A percentile compares a stretch with the other conserved stretches of the same genome.
Conservation (phyloP, 2,329 filamentous ascomycete species). For the Epichloe typhina region DNA sequence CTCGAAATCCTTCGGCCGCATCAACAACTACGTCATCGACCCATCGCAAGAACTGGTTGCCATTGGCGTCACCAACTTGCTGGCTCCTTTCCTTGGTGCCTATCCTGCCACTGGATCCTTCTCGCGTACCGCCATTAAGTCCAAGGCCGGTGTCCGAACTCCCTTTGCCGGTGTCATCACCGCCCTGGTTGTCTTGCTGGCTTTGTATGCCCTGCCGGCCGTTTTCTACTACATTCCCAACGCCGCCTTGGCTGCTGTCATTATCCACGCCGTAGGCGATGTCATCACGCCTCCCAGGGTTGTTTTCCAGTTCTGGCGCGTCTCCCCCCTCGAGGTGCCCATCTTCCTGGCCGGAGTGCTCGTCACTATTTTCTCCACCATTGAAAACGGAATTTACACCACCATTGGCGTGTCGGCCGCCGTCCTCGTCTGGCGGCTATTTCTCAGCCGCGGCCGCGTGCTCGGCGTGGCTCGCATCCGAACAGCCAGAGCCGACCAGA, state of each 20-base stretch:
- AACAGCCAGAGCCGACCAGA: slow-evolving; percentile 56
- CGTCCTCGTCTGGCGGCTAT: slow-evolving; percentile 62
- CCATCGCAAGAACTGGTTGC: slow-evolving; percentile 70
- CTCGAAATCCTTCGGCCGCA: slow-evolving; percentile 66
- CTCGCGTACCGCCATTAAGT: slow-evolving; percentile 82
- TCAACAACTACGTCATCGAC: slow-evolving; percentile 72
- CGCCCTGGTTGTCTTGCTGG: slow-evolving; percentile 66
- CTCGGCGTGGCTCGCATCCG: slow-evolving; percentile 70
- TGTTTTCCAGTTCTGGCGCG: slow-evolving; percentile 78
- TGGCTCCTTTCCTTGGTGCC: slow-evolving; percentile 66
- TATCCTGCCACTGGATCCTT: slow-evolving; percentile 87
- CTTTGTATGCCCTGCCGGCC: slow-evolving; percentile 71
- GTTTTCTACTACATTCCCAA: slow-evolving; percentile 86
- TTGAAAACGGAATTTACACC: slow-evolving; percentile 78
- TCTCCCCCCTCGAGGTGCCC: slow-evolving; percentile 67
- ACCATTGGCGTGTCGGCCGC: slow-evolving; percentile 59
- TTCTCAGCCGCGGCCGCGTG: slow-evolving; percentile 67
- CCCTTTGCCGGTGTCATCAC: slow-evolving; percentile 80
- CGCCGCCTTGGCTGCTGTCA: slow-evolving; percentile 63
- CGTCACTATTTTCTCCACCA: slow-evolving; percentile 66
- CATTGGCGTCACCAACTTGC: slow-evolving; percentile 61
- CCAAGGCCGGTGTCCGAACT: slow-evolving; percentile 82
- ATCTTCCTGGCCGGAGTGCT: slow-evolving; percentile 81
- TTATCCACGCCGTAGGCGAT: slow-evolving; percentile 83
- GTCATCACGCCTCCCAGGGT: slow-evolving; percentile 72